phyloP scores from a whole-genome alignment of 2,329 filamentous ascomycete species.

The Fusarium verticillioides region DNA sequence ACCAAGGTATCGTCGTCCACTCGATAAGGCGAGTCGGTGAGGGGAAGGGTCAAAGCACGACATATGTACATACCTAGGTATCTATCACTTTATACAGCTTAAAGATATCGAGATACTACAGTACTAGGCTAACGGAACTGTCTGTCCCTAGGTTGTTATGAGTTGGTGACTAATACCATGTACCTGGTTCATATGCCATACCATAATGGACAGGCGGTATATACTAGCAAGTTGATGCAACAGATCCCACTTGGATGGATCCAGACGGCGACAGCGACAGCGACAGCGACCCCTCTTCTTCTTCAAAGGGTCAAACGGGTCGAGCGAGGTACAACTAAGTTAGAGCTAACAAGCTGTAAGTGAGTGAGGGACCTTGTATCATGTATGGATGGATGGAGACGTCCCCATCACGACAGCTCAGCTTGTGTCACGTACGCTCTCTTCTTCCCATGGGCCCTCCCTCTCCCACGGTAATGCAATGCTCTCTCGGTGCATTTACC shows the following conservation, averaged over 20 bases:
- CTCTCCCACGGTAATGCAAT: not conserved
- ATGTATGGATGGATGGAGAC: not conserved
- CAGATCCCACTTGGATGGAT: constrained; percentile 2
- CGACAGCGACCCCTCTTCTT: not conserved
- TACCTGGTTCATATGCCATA: not conserved
- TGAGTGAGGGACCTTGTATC: not conserved
- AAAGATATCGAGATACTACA: not conserved
- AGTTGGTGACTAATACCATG: not conserved
- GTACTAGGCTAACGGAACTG: not conserved
- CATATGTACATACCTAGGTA: not conserved
- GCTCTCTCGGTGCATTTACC: not conserved
- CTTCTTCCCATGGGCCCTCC: not conserved
- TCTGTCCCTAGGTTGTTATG: not conserved
- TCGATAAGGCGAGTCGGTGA: constrained; percentile 34
- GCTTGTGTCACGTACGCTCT: constrained; percentile 1
- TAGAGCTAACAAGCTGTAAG: not conserved
- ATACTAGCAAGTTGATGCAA: not conserved
- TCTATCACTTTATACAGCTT: not conserved
- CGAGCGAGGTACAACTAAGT: not conserved
- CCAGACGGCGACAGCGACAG: not conserved
- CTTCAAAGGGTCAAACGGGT: constrained; percentile 2
- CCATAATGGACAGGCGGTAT: not conserved
- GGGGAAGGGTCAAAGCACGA: constrained; percentile 12
- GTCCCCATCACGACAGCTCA: constrained; percentile 4
- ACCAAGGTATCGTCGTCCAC: not conserved